Conservation (phyloP, 768 basidiomycete species). For the Amanita muscaria region DNA sequence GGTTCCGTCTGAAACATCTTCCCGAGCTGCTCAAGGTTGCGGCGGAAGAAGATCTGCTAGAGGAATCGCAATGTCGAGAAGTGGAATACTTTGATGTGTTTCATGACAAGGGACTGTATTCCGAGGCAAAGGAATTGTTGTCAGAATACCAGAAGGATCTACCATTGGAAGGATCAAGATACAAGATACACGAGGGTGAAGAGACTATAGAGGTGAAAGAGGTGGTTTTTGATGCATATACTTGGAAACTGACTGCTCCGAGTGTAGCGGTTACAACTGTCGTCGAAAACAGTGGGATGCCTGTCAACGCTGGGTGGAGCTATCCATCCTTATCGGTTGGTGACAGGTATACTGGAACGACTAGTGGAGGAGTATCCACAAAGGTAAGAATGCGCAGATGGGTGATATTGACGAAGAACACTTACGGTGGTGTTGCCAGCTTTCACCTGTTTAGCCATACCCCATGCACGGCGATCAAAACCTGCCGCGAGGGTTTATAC, state of each 20-base stretch:
- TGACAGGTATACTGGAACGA: conserved; percentile 48
- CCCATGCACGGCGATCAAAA: conserved; percentile 46
- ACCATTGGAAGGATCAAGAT: conserved; percentile 35
- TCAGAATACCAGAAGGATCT: conserved; percentile 38
- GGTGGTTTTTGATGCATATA: background rate
- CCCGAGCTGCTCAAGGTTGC: conserved; percentile 39
- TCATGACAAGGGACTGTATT: conserved; percentile 32
- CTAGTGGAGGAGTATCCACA: conserved; percentile 42
- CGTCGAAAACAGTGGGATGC: conserved; percentile 37
- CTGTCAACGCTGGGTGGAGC: conserved; percentile 50
- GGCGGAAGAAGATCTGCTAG: conserved; percentile 41
- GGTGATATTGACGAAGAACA: background rate
- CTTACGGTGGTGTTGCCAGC: conserved; percentile 23
- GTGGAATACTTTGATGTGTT: conserved; percentile 56
- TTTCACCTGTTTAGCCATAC: conserved; percentile 53
- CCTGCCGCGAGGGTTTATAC: conserved; percentile 29
- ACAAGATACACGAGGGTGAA: conserved; percentile 23
- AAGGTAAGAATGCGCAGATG: conserved; percentile 26
- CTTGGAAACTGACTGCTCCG: too few relatives aligned
- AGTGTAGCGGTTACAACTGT: conserved; percentile 45
- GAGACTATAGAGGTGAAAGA: conserved; percentile 21
- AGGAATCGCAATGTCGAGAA: conserved; percentile 45
- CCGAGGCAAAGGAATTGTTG: conserved; percentile 35
- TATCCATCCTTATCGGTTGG: conserved; percentile 61
- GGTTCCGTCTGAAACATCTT: conserved; percentile 55